Conservation (phyloP, 2,329 filamentous ascomycete species). For the Venturiaceae sp. region DNA sequence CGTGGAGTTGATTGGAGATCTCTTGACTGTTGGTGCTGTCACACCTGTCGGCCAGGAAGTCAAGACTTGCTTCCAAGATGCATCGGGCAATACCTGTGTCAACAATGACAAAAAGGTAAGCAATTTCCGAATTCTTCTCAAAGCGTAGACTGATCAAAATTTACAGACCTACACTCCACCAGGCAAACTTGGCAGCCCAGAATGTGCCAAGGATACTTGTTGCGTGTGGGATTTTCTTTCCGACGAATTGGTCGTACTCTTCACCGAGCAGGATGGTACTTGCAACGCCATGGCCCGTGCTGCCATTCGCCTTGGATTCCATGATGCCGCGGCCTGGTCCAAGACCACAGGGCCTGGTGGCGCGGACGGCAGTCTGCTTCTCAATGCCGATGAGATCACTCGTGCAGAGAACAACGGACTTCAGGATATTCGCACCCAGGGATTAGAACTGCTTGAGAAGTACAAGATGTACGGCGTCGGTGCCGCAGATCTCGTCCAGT, state of each 20-base stretch:
- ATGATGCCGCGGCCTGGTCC: conserved; percentile 18
- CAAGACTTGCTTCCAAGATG: too few relatives aligned
- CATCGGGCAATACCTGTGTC: too few relatives aligned
- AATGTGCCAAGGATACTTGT: conserved; percentile 18
- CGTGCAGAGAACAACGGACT: conserved; percentile 21
- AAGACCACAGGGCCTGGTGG: conserved; percentile 17
- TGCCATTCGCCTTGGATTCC: conserved; percentile 17
- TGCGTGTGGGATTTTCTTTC: conserved; percentile 25
- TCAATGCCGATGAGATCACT: conserved; percentile 17
- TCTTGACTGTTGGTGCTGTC: too few relatives aligned
- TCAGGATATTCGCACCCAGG: too few relatives aligned
- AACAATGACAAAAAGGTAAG: too few relatives aligned
- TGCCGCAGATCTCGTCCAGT: conserved; percentile 28
- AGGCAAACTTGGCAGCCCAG: neutral
- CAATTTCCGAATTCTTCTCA: too few relatives aligned
- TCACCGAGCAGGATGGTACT: too few relatives aligned
- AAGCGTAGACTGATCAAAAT: too few relatives aligned
- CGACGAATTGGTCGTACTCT: conserved; percentile 17
- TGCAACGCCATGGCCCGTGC: conserved; percentile 24
- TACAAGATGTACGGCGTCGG: conserved; percentile 22
- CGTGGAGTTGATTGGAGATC: too few relatives aligned
- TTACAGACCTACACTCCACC: too few relatives aligned
- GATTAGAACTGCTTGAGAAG: conserved; percentile 16
- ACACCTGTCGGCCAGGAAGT: too few relatives aligned
- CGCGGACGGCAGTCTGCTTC: conserved; percentile 22